Percentiles rank a stretch among this genome's conserved stretches.
These are phyloP conservation scores for Populus tremula DNA, from an alignment of 345 rosid genomes.

Conservation along the genomic window DNA sequence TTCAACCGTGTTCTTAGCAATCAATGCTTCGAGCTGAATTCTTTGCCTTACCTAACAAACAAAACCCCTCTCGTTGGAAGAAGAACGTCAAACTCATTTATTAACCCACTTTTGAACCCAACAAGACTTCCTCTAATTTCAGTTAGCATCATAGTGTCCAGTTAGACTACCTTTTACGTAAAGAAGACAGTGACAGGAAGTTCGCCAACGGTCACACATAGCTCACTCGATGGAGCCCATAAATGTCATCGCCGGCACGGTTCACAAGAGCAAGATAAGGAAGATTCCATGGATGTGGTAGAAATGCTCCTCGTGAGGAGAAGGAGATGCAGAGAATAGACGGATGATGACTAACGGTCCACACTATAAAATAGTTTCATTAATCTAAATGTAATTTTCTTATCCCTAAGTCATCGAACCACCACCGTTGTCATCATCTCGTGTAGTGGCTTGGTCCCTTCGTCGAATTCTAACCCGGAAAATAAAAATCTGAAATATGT, in stretches of 20 bases:
- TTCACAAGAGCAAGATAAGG: neutral
- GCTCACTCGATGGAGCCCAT: neutral
- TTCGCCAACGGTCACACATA: neutral
- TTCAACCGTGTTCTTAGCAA: neutral
- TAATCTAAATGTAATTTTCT: no score
- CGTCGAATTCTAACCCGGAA: neutral
- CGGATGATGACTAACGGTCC: neutral
- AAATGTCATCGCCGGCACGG: neutral
- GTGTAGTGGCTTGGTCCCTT: neutral
- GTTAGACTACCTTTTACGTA: neutral
- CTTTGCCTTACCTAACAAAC: neutral
- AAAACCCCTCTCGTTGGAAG: neutral
- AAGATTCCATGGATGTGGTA: neutral
- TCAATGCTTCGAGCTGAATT: neutral
- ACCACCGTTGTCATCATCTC: neutral
- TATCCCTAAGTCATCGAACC: neutral
- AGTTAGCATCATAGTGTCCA: neutral
- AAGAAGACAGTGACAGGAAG: neutral
- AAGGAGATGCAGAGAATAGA: no score
- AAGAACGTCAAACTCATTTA: neutral
- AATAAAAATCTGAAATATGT: neutral
- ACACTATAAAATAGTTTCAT: neutral
- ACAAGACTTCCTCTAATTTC: neutral
- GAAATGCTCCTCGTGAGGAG: neutral
- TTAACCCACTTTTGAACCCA: neutral